These are phyloP conservation scores for Kazachstania psychrophila DNA, from an alignment of 805 yeast genomes.

Conservation along the genomic window DNA sequence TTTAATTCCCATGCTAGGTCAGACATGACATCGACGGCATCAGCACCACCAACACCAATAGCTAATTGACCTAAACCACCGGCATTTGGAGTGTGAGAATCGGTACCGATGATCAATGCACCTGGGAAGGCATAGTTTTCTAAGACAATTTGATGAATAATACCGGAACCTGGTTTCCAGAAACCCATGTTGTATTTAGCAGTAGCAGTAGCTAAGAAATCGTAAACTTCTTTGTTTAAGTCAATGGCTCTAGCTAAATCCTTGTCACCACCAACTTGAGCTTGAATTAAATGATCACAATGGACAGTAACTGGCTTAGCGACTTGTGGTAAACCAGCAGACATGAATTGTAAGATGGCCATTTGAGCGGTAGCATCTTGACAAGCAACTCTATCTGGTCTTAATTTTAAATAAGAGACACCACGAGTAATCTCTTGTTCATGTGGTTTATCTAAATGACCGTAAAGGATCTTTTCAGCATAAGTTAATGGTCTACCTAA, in stretches of 20 bases:
- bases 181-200: slow-evolving; percentile 94
- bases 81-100: slow-evolving; percentile 96
- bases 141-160: slow-evolving; percentile 90
- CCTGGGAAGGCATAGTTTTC: slow-evolving; percentile 98
- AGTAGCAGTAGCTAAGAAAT: slow-evolving; percentile 81
- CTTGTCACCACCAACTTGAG: slow-evolving; percentile 79
- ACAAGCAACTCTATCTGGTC: slow-evolving; percentile 98
- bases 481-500: slow-evolving; percentile 83
- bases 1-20: slow-evolving; percentile 94
- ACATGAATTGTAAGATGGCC: slow-evolving; percentile 95
- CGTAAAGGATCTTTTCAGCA: slow-evolving; percentile 91
- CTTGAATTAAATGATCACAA: slow-evolving; percentile 96
- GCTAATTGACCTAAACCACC: slow-evolving; percentile 98
- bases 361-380: slow-evolving; percentile 99
- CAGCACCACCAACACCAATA: slow-evolving; percentile 99
- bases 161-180: slow-evolving; percentile 99
- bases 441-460: slow-evolving; percentile 90
- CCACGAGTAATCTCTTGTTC: slow-evolving; percentile 82
- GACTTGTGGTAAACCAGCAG: slow-evolving; percentile 83
- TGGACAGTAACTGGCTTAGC: slow-evolving; percentile 95
- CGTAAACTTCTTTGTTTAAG: slow-evolving; percentile 88
- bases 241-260: slow-evolving; percentile 83
- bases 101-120: slow-evolving; percentile 91
- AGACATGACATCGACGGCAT: slow-evolving; percentile 95
- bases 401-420: slow-evolving; percentile 79